Percentiles rank a stretch among this genome's conserved stretches.
These are phyloP conservation scores for Cladophialophora carrionii DNA, from an alignment of 2,329 filamentous ascomycete species.

Conservation along the genomic window DNA sequence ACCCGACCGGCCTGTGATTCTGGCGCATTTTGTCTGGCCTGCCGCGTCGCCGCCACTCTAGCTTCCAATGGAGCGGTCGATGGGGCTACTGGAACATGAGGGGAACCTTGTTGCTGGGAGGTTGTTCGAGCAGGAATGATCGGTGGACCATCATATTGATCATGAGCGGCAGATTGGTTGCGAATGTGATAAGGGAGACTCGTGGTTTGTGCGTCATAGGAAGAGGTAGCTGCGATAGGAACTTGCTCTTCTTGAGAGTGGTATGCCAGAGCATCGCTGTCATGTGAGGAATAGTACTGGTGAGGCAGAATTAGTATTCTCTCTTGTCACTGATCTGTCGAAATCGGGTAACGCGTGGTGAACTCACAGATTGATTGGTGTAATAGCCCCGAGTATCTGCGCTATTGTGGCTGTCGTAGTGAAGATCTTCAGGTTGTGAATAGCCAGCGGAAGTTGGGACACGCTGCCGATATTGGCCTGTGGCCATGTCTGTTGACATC, in stretches of 20 bases:
- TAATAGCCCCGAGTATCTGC: constrained; percentile 28
- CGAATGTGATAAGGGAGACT: constrained; percentile 39
- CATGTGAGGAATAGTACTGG: constrained; percentile 28
- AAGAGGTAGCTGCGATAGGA: constrained; percentile 22
- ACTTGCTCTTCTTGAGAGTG: constrained; percentile 21
- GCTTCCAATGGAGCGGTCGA: constrained; percentile 44
- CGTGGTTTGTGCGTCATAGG: constrained; percentile 27
- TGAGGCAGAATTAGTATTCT: constrained; percentile 14
- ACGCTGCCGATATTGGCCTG: constrained; percentile 31
- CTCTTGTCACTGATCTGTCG: not conserved
- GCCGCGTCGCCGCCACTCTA: constrained; percentile 47
- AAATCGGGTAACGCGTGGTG: constrained; percentile 2
- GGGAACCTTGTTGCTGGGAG: constrained; percentile 63
- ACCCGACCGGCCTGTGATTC: constrained; percentile 41
- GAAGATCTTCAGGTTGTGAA: constrained; percentile 19
- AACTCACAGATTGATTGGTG: constrained; percentile 27
- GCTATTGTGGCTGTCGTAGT: constrained; percentile 25
- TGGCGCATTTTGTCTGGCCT: constrained; percentile 44
- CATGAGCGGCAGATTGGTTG: constrained; percentile 44
- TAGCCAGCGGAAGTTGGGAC: constrained; percentile 25
- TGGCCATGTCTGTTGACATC: constrained; percentile 32
- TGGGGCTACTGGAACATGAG: constrained; percentile 44
- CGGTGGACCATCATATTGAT: constrained; percentile 64
- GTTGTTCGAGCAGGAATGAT: constrained; percentile 80
- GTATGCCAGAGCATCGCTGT: constrained; percentile 22